Conservation (phyloP, 1,284 basidiomycete genomes). For the Rugosomyces carneus region DNA sequence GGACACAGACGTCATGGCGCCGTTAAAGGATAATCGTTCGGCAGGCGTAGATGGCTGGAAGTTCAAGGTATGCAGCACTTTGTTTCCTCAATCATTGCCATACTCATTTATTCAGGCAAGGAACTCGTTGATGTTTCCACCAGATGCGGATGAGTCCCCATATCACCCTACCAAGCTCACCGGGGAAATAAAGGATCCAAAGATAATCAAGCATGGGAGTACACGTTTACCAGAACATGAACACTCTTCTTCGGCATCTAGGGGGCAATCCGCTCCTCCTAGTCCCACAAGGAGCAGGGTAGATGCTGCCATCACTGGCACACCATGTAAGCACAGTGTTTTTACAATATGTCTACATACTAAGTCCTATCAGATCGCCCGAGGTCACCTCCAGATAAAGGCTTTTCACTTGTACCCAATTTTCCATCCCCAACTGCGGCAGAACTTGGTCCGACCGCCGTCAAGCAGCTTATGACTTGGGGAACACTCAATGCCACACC, state of each 20-base stretch:
- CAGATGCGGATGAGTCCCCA: slow-evolving; percentile 83
- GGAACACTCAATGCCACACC: slow-evolving; percentile 85
- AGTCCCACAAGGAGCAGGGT: slow-evolving; percentile 87
- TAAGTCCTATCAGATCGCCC: slow-evolving; percentile 44
- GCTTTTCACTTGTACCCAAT: slow-evolving; percentile 72
- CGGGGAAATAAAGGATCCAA: slow-evolving; percentile 46
- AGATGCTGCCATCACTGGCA: slow-evolving; percentile 83
- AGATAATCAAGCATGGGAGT: slow-evolving; percentile 68
- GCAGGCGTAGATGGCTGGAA: slow-evolving; percentile 79
- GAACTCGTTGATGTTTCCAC: slow-evolving; percentile 89
- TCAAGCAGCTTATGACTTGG: slow-evolving; percentile 92
- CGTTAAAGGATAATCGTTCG: slow-evolving; percentile 61
- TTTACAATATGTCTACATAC: slow-evolving; percentile 5
- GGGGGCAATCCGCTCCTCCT: slow-evolving; percentile 57
- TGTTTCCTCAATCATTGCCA: background rate
- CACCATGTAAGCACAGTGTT: slow-evolving; percentile 48
- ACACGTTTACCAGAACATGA: slow-evolving; percentile 75
- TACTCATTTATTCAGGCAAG: slow-evolving; percentile 53
- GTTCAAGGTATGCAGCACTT: slow-evolving; percentile 62
- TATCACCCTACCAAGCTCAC: slow-evolving; percentile 45
- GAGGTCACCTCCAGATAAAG: slow-evolving; percentile 47
- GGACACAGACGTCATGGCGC: slow-evolving; percentile 65
- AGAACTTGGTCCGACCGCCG: slow-evolving; percentile 65
- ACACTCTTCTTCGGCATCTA: slow-evolving; percentile 35
- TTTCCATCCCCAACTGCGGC: slow-evolving; percentile 83